These are phyloP conservation scores for Dipodascus albidus DNA, from an alignment of 805 yeast genomes.

Conservation along the genomic window DNA sequence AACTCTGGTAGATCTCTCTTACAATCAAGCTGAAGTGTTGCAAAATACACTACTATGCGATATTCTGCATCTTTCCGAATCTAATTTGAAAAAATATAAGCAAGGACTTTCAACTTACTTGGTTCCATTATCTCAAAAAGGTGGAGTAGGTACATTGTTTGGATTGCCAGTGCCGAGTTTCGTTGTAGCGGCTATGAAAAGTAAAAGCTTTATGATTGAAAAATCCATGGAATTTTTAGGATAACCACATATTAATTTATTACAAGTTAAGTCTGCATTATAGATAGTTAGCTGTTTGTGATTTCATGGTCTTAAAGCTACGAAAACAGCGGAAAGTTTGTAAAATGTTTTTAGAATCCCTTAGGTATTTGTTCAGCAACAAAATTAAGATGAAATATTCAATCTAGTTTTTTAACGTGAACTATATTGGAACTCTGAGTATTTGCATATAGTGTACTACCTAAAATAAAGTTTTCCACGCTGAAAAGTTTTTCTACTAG, in stretches of 20 bases:
- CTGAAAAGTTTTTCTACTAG: not conserved
- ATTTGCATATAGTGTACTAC: no score
- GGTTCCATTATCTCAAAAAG: slow-evolving; percentile 12
- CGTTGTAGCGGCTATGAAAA: slow-evolving; percentile 9
- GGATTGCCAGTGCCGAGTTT: slow-evolving; percentile 14
- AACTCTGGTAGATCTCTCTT: slow-evolving; percentile 8
- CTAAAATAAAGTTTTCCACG: no score
- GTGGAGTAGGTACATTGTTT: slow-evolving; percentile 14
- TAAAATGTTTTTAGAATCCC: no score
- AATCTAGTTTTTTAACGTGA: no score
- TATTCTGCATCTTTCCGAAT: not conserved
- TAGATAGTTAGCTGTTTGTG: no score
- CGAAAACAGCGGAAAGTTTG: no score
- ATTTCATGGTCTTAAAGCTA: no score
- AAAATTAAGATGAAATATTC: no score
- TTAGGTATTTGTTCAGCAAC: no score
- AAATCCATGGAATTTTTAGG: not conserved
- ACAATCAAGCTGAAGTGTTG: slow-evolving; percentile 6
- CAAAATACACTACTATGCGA: slow-evolving; percentile 9
- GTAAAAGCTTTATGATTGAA: slow-evolving; percentile 9
- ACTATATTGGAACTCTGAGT: no score
- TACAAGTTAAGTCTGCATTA: no score
- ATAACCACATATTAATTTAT: no score
- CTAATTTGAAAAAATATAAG: slow-evolving; percentile 2
- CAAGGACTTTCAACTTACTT: not conserved